Conservation (phyloP, 257 asterid species). For the Penstemon newberryi region DNA sequence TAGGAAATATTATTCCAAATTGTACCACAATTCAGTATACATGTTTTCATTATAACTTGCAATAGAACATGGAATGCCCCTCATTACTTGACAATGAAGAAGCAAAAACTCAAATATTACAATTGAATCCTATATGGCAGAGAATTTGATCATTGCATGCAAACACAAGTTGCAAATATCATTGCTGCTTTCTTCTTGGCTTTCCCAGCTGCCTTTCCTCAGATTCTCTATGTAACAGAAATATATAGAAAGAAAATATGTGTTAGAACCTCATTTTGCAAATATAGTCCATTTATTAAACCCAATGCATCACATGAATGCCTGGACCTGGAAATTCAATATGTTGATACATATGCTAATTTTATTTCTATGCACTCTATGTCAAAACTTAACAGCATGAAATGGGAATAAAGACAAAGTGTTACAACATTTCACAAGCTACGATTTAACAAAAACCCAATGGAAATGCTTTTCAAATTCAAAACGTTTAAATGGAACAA, state of each 20-base stretch:
- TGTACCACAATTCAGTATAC: slow-evolving; percentile 14
- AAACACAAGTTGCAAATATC: neutral
- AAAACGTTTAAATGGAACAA: too few relatives aligned
- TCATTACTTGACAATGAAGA: slow-evolving; percentile 45
- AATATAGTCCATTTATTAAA: too few relatives aligned
- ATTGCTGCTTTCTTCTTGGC: slow-evolving; percentile 40
- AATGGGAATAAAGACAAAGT: neutral
- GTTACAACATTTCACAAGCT: neutral
- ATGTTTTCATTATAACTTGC: slow-evolving; percentile 1
- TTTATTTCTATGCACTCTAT: too few relatives aligned
- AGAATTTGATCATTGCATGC: slow-evolving; percentile 2
- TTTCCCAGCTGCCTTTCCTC: slow-evolving; percentile 34
- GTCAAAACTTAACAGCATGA: too few relatives aligned
- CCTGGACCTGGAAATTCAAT: neutral
- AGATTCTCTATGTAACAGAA: slow-evolving; percentile 33
- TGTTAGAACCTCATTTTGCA: slow-evolving; percentile 18
- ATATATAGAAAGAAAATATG: neutral
- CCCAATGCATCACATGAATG: too few relatives aligned
- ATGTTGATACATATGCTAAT: too few relatives aligned
- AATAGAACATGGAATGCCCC: slow-evolving; percentile 28
- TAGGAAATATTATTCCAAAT: slow-evolving; percentile 12
- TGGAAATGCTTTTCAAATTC: too few relatives aligned
- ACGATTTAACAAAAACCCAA: neutral
- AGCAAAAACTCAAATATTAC: slow-evolving; percentile 16
- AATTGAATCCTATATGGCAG: neutral